These are phyloP conservation scores for Neurospora tetraspora DNA, from an alignment of 495 filamentous ascomycete genomes.

Conservation along the genomic window DNA sequence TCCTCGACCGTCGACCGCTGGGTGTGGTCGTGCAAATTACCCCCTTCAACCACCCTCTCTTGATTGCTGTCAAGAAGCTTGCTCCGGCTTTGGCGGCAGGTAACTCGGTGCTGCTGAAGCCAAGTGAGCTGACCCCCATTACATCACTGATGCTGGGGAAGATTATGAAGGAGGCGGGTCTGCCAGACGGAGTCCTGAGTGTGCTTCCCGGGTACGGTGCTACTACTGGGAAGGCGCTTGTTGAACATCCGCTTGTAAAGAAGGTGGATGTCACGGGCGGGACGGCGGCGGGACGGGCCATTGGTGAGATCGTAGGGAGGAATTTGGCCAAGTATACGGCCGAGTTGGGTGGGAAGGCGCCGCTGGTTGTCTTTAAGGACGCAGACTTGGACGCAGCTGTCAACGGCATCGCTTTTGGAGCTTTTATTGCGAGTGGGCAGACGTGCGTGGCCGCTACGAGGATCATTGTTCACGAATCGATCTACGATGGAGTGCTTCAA, in stretches of 20 bases:
- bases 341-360: constrained; percentile 53
- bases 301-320: constrained; percentile 37
- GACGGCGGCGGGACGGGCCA: constrained; percentile 32
- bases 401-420: constrained; percentile 49
- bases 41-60: constrained; percentile 55
- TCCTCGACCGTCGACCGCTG: constrained; percentile 46
- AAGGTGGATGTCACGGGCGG: constrained; percentile 58
- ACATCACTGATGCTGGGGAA: constrained; percentile 42
- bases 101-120: constrained; percentile 53
- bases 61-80: constrained; percentile 55
- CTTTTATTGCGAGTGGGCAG: constrained; percentile 51
- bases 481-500: constrained; percentile 31
- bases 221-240: constrained; percentile 45
- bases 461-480: constrained; percentile 41
- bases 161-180: constrained; percentile 42
- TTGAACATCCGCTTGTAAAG: constrained; percentile 38
- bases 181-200: constrained; percentile 47
- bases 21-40: constrained; percentile 57
- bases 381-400: constrained; percentile 42
- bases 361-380: constrained; percentile 43
- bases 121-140: constrained; percentile 50
- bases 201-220: constrained; percentile 47
- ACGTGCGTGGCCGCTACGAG: constrained; percentile 53
- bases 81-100: constrained; percentile 52
- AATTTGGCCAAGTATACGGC: constrained; percentile 48